phyloP scores from a whole-genome alignment of 2,329 filamentous ascomycete genomes.

The Waltergamsia citrina region DNA sequence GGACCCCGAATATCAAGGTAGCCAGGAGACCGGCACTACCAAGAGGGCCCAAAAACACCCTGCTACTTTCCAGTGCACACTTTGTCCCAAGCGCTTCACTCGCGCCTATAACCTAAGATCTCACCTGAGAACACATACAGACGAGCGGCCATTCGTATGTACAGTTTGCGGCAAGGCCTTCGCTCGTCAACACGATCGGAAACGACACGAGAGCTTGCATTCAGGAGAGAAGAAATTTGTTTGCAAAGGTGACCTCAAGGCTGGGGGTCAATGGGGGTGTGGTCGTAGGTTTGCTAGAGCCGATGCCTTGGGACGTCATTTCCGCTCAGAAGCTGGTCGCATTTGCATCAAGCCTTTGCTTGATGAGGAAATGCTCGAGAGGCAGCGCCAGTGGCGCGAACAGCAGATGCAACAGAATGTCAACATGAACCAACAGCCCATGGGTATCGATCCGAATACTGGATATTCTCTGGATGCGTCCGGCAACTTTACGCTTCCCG shows the following conservation, averaged over 20 bases:
- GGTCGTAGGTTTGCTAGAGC: conserved; percentile 88
- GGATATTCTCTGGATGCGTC: conserved; percentile 47
- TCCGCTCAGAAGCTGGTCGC: conserved; percentile 87
- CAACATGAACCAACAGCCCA: conserved; percentile 37
- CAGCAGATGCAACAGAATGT: conserved; percentile 53
- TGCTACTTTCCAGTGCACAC: conserved; percentile 86
- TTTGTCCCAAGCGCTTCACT: conserved; percentile 94
- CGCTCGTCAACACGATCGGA: conserved; percentile 92
- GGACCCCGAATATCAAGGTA: conserved; percentile 73
- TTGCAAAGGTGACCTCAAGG: conserved; percentile 83
- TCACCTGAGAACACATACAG: conserved; percentile 90
- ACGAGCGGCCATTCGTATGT: conserved; percentile 94
- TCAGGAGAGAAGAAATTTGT: conserved; percentile 98
- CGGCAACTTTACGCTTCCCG: conserved; percentile 64
- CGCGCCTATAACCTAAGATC: conserved; percentile 94
- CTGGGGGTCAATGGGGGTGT: conserved; percentile 82
- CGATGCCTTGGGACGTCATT: conserved; percentile 88
- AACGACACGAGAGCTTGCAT: conserved; percentile 91
- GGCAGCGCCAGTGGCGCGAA: conserved; percentile 66
- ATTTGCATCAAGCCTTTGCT: conserved; percentile 96
- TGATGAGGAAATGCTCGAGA: conserved; percentile 83
- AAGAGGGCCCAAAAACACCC: conserved; percentile 97
- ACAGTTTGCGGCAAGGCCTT: conserved; percentile 97
- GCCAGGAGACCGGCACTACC: conserved; percentile 47
- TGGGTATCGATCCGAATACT: conserved; percentile 51